Percentiles rank a stretch among this genome's conserved stretches.
Conservation (phyloP, 2,329 filamentous ascomycete genomes). For the Pezicula carpinea region DNA sequence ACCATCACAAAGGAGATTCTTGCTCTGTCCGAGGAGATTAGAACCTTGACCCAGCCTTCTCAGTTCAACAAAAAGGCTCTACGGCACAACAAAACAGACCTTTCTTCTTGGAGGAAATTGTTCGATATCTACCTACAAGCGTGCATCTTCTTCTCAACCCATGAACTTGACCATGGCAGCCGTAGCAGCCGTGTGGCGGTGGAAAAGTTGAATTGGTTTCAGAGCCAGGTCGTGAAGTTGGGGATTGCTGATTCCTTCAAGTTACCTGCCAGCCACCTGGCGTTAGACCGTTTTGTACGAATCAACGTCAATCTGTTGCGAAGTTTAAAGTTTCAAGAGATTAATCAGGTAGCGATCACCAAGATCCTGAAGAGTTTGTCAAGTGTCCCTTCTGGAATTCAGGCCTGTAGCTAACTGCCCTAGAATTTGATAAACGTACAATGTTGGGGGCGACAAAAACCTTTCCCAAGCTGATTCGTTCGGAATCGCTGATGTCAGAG, state of each 20-base stretch:
- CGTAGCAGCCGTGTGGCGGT: conserved; percentile 62
- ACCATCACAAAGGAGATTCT: conserved; percentile 60
- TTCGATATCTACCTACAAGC: conserved; percentile 79
- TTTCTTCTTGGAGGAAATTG: conserved; percentile 73
- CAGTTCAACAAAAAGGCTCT: conserved; percentile 31
- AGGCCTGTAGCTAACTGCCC: neutral
- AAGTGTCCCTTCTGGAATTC: neutral
- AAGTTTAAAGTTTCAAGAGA: conserved; percentile 77
- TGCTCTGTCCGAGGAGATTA: conserved; percentile 59
- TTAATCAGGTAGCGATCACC: conserved; percentile 70
- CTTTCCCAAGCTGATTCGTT: conserved; percentile 55
- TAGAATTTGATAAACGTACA: conserved; percentile 84
- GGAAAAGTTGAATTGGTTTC: conserved; percentile 66
- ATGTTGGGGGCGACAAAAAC: conserved; percentile 62
- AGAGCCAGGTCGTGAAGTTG: conserved; percentile 57
- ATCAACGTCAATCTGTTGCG: conserved; percentile 74
- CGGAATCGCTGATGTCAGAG: conserved; percentile 57
- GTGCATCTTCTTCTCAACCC: conserved; percentile 76
- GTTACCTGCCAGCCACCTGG: conserved; percentile 57
- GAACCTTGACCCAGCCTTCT: conserved; percentile 59
- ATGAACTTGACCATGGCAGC: conserved; percentile 65
- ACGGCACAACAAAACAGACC: conserved; percentile 50
- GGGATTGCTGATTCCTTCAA: conserved; percentile 59
- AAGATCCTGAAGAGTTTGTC: conserved; percentile 80
- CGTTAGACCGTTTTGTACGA: conserved; percentile 63